These are phyloP conservation scores for Aspergillus pseudotamarii DNA, from an alignment of 2,329 filamentous ascomycete species.

Conservation along the genomic window DNA sequence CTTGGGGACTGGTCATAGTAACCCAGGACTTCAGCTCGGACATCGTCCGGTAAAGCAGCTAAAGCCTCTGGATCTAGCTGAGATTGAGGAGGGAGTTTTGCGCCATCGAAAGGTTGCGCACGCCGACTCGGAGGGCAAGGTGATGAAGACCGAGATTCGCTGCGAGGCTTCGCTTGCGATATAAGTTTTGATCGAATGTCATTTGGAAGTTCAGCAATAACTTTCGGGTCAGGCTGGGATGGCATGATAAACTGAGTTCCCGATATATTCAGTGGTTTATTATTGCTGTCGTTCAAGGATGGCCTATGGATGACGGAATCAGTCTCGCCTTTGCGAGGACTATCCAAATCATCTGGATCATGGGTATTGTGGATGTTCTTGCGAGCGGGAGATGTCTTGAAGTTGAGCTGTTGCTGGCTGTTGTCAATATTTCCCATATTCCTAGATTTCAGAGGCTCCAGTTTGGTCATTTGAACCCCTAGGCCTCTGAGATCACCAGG, in stretches of 20 bases:
- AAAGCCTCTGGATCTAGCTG: constrained; percentile 86
- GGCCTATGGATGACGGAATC: constrained; percentile 34
- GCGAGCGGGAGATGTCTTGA: constrained; percentile 54
- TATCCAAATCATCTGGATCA: constrained; percentile 55
- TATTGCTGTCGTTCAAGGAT: constrained; percentile 38
- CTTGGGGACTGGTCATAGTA: constrained; percentile 59
- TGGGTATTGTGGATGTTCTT: constrained; percentile 24
- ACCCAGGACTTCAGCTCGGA: constrained; percentile 79
- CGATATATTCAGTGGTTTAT: constrained; percentile 73
- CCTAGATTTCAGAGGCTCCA: constrained; percentile 72
- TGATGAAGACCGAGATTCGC: constrained; percentile 29
- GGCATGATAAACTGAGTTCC: constrained; percentile 94
- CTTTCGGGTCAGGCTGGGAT: constrained; percentile 73
- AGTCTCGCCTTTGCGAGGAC: constrained; percentile 42
- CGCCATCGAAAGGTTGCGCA: constrained; percentile 28
- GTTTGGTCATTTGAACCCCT: constrained; percentile 89
- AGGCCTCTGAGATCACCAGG: constrained; percentile 92
- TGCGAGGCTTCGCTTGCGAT: constrained; percentile 52
- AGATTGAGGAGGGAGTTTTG: constrained; percentile 62
- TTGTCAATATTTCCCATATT: constrained; percentile 61
- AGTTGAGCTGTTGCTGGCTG: constrained; percentile 78
- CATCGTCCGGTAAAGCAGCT: constrained; percentile 78
- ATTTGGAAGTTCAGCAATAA: constrained; percentile 78
- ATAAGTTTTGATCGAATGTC: constrained; percentile 80
- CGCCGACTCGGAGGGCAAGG: constrained; percentile 36